Conservation (phyloP, 495 filamentous ascomycete species). For the Lasiosphaeria miniovina region DNA sequence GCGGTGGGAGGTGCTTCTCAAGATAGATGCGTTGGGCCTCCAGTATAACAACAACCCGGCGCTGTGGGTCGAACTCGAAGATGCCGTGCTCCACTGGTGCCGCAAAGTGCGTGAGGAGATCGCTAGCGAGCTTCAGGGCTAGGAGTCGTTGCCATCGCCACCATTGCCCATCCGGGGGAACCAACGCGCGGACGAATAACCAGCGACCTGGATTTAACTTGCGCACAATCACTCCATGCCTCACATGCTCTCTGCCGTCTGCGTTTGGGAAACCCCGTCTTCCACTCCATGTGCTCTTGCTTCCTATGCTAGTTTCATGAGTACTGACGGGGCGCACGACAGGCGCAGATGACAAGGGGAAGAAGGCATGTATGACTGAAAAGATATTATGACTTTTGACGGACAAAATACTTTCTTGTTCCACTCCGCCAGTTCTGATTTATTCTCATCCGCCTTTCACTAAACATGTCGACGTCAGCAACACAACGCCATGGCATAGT, state of each 20-base stretch:
- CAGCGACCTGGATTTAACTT: too few relatives aligned
- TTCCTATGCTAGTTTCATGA: background rate
- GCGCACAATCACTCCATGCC: too few relatives aligned
- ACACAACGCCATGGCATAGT: too few relatives aligned
- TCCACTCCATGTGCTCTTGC: too few relatives aligned
- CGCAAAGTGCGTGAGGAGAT: conserved; percentile 74
- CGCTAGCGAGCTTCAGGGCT: conserved; percentile 33
- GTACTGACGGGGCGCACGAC: background rate
- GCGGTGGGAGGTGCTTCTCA: conserved; percentile 84
- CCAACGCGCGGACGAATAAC: too few relatives aligned
- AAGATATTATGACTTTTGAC: conserved; percentile 22
- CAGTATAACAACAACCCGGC: conserved; percentile 63
- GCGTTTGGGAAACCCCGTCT: too few relatives aligned
- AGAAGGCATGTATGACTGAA: conserved; percentile 12
- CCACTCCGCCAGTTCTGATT: conserved; percentile 6
- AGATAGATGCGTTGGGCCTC: conserved; percentile 81
- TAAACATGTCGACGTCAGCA: background rate
- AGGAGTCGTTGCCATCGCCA: background rate
- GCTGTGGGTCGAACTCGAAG: conserved; percentile 78
- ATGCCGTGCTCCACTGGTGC: conserved; percentile 76
- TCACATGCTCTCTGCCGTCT: too few relatives aligned
- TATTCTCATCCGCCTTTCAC: conserved; percentile 1
- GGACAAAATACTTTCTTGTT: conserved; percentile 2
- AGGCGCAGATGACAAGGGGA: background rate
- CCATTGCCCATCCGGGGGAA: background rate